These are phyloP conservation scores for Ascochyta rabiei DNA, from an alignment of 2,329 filamentous ascomycete species.

Conservation along the genomic window DNA sequence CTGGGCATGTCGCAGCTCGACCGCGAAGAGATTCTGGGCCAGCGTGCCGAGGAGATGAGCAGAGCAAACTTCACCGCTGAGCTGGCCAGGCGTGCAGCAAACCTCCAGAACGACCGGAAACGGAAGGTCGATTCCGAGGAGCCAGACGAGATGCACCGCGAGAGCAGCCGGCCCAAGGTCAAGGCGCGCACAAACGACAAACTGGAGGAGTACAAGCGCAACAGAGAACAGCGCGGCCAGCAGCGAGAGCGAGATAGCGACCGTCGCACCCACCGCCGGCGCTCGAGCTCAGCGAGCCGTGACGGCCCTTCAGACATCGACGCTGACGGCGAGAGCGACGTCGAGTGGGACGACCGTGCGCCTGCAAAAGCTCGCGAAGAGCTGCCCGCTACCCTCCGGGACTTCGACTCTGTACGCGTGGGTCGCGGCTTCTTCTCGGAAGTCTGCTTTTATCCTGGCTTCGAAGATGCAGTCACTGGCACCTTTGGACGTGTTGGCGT, in stretches of 20 bases:
- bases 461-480: slow-evolving; percentile 79
- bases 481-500: slow-evolving; percentile 87
- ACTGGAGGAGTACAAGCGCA: slow-evolving; percentile 68
- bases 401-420: slow-evolving; percentile 83
- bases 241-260: slow-evolving; percentile 59
- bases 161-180: slow-evolving; percentile 61
- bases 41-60: slow-evolving; percentile 83
- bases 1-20: slow-evolving; percentile 88
- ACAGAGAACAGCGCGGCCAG: slow-evolving; percentile 65
- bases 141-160: slow-evolving; percentile 76
- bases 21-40: slow-evolving; percentile 86
- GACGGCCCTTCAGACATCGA: slow-evolving; percentile 62
- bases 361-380: slow-evolving; percentile 64
- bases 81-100: slow-evolving; percentile 76
- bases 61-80: slow-evolving; percentile 81
- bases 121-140: slow-evolving; percentile 82
- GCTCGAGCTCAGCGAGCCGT: slow-evolving; percentile 50
- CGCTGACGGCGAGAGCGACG: slow-evolving; percentile 74
- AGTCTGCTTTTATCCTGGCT: slow-evolving; percentile 91
- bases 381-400: slow-evolving; percentile 73
- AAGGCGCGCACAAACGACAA: slow-evolving; percentile 69
- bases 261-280: slow-evolving; percentile 54
- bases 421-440: slow-evolving; percentile 86
- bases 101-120: slow-evolving; percentile 67
- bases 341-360: slow-evolving; percentile 72